Evolutionary conservation across 1,139 yeast genomes (phyloP).

Genomic region (Suhomyces kunorum): DNA sequence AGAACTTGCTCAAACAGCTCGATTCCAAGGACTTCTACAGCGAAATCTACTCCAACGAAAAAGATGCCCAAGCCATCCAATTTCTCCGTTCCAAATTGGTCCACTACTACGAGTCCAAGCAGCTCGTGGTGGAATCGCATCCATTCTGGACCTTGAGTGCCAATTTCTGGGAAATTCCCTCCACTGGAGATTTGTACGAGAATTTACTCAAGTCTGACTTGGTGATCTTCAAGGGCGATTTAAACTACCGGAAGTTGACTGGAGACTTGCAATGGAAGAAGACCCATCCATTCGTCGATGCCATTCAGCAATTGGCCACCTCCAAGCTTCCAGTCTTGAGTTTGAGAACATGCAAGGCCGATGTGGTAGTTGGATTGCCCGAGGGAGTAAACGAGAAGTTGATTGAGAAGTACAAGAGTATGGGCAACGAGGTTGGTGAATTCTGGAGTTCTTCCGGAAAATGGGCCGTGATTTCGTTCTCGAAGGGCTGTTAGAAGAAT

Average conservation of each 20-base stretch:
- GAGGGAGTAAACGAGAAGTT: constrained; percentile 73
- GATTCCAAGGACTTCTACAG: constrained; percentile 53
- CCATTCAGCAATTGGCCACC: constrained; percentile 67
- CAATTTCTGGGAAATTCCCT: constrained; percentile 71
- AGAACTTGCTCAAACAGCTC: constrained; percentile 59
- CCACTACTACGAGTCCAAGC: constrained; percentile 49
- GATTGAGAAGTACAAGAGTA: constrained; percentile 53
- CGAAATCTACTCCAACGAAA: constrained; percentile 33
- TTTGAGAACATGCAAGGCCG: constrained; percentile 93
- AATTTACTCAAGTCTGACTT: constrained; percentile 58
- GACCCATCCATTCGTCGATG: constrained; percentile 68
- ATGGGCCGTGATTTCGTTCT: constrained; percentile 82
- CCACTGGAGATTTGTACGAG: constrained; percentile 47
- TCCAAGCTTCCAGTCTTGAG: constrained; percentile 67
- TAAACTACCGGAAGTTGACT: constrained; percentile 90
- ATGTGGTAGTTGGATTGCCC: constrained; percentile 85
- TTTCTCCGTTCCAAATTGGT: constrained; percentile 53
- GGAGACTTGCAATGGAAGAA: constrained; percentile 89
- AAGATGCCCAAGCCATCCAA: constrained; percentile 26
- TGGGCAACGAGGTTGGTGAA: constrained; percentile 64
- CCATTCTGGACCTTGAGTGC: constrained; percentile 84
- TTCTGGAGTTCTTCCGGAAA: constrained; percentile 89
- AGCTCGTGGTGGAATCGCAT: constrained; percentile 59
- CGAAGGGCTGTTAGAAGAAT: constrained; percentile 24
- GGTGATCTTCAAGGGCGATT: constrained; percentile 89